phyloP scores from a whole-genome alignment of 2,329 filamentous ascomycete species.

The Herpotrichia juniperi region DNA sequence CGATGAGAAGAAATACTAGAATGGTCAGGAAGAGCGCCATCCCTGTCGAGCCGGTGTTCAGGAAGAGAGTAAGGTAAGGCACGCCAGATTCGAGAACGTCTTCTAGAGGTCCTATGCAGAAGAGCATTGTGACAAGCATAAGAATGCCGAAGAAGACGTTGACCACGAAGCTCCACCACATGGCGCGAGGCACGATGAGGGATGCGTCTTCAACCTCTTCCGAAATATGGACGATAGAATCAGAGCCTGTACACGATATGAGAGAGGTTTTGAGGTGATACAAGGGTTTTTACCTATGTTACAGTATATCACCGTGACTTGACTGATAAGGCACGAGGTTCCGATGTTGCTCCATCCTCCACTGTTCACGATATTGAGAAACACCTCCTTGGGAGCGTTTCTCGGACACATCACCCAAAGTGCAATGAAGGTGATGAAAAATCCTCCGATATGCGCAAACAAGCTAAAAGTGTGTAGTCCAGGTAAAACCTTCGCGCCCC shows the following conservation, averaged over 20 bases:
- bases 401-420: slow-evolving; percentile 25
- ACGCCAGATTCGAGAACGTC: slow-evolving; percentile 36
- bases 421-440: slow-evolving; percentile 21
- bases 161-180: slow-evolving; percentile 33
- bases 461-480: slow-evolving; percentile 30
- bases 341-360: slow-evolving; percentile 23
- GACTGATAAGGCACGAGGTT: slow-evolving; percentile 19
- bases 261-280: slow-evolving; percentile 45
- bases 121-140: slow-evolving; percentile 38
- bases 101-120: slow-evolving; percentile 37
- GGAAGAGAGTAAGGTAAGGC: slow-evolving; percentile 19
- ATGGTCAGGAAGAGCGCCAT: background rate
- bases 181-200: slow-evolving; percentile 32
- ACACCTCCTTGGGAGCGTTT: slow-evolving; percentile 11
- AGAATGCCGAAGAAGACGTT: slow-evolving; percentile 39
- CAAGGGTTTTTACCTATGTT: slow-evolving; percentile 7
- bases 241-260: too few species aligned
- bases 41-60: background rate
- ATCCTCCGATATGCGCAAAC: slow-evolving; percentile 26
- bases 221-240: slow-evolving; percentile 28
- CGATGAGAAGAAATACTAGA: background rate
- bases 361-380: slow-evolving; percentile 16
- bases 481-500: slow-evolving; percentile 46
- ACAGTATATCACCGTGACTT: slow-evolving; percentile 20
- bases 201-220: slow-evolving; percentile 28